Conservation (phyloP, 768 basidiomycete species). For the Cubamyces lactineus region DNA sequence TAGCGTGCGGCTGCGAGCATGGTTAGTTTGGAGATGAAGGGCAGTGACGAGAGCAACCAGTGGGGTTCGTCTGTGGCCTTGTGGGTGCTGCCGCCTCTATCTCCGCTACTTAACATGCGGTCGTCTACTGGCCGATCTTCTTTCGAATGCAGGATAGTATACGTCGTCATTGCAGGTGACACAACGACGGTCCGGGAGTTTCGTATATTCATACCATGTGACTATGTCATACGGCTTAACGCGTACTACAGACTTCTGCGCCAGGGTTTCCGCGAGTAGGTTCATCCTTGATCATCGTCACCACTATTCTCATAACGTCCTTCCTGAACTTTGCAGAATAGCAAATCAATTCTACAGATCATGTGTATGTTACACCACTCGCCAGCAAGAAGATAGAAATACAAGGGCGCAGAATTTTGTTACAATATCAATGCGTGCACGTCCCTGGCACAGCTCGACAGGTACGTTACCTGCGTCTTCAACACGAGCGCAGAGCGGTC, state of each 20-base stretch:
- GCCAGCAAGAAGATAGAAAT: no score
- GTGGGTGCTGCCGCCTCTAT: not conserved
- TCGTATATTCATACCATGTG: constrained; percentile 2
- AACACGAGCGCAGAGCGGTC: no score
- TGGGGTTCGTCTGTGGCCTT: not conserved
- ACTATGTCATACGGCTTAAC: not conserved
- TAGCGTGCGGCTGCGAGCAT: not conserved
- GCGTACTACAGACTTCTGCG: not conserved
- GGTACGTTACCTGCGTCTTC: no score
- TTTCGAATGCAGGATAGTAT: not conserved
- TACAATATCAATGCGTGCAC: no score
- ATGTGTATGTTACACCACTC: no score
- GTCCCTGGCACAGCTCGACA: no score
- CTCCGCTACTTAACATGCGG: not conserved
- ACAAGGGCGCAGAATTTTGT: no score
- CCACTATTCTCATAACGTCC: not conserved
- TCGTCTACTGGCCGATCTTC: not conserved
- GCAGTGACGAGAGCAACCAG: not conserved
- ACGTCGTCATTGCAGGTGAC: constrained; percentile 11
- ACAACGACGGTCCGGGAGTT: not conserved
- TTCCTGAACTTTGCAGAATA: no score
- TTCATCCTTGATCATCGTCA: not conserved
- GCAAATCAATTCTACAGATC: no score
- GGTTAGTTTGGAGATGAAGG: not conserved
- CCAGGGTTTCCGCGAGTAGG: not conserved